These are phyloP conservation scores for Rhodocollybia butyracea DNA, from an alignment of 768 basidiomycete species.

Conservation along the genomic window DNA sequence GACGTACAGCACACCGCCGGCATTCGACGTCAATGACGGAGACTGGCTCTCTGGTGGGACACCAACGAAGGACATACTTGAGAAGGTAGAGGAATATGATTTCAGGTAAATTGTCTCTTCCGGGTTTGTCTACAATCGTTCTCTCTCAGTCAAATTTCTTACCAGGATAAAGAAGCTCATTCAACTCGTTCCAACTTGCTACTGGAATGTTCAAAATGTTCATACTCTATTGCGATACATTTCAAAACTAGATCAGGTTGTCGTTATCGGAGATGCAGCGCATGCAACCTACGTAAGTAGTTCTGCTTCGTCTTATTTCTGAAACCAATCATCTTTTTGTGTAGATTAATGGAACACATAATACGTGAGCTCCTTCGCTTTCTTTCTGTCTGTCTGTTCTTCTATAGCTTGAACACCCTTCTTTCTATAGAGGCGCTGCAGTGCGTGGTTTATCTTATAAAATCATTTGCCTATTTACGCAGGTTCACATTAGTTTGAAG, in stretches of 20 bases:
- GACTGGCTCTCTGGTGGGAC: not conserved
- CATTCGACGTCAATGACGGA: not conserved
- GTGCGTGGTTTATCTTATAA: not conserved
- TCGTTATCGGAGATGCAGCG: constrained; percentile 15
- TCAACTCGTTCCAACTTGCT: not conserved
- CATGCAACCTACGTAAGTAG: constrained; percentile 10
- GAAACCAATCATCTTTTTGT: not conserved
- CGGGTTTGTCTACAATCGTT: not conserved
- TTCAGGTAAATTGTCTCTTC: not conserved
- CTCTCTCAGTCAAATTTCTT: not conserved
- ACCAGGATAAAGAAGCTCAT: not conserved
- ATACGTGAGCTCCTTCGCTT: constrained; percentile 9
- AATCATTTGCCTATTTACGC: not conserved
- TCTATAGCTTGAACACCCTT: too few relatives aligned
- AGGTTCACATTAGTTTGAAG: constrained; percentile 24
- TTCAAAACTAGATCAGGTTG: not conserved
- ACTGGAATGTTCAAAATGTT: constrained; percentile 5
- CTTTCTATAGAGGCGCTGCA: too few relatives aligned
- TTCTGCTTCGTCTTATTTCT: not conserved
- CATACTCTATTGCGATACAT: constrained; percentile 1
- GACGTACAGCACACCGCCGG: not conserved
- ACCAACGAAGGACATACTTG: not conserved
- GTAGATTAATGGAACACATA: constrained; percentile 15
- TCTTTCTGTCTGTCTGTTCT: not conserved
- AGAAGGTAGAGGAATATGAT: not conserved